Evolutionary conservation across 108 stramenopile genomes (phyloP).

Genomic region (Stephanodiscus triporus): DNA sequence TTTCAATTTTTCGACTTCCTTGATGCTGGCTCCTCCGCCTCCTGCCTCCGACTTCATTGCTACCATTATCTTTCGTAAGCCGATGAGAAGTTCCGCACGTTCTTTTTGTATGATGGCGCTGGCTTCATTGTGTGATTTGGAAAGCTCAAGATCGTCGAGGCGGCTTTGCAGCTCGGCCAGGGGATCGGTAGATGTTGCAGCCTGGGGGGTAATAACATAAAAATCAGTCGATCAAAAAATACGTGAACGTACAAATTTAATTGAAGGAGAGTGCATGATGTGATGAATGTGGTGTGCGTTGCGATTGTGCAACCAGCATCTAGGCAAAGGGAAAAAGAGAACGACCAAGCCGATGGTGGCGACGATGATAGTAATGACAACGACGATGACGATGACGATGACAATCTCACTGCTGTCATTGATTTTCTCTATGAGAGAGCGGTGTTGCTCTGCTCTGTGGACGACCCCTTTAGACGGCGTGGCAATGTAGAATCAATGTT

Average conservation of each 20-base stretch:
- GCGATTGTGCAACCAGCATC: not conserved
- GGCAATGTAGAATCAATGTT: too few species aligned
- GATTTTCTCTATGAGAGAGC: not conserved
- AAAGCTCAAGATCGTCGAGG: conserved; percentile 44
- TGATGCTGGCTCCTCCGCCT: conserved; percentile 28
- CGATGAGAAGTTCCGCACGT: conserved; percentile 46
- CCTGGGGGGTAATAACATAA: conserved; percentile 4
- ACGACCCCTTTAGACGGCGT: too few species aligned
- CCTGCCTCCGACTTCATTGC: conserved; percentile 45
- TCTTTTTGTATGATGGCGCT: conserved; percentile 36
- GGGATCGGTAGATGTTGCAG: conserved; percentile 16
- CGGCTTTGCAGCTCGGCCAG: conserved; percentile 39
- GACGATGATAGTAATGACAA: too few species aligned
- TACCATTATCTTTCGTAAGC: conserved; percentile 36
- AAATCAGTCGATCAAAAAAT: not conserved
- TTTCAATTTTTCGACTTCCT: conserved; percentile 39
- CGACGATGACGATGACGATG: not conserved
- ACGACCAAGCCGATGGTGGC: not conserved
- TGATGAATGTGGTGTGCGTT: not conserved
- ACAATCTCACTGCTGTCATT: not conserved
- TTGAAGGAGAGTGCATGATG: not conserved
- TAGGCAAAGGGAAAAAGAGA: not conserved
- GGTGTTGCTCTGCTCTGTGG: too few species aligned
- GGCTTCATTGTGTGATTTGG: conserved; percentile 38
- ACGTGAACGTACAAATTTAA: too few species aligned